Conservation (phyloP, 495 filamentous ascomycete species). For the Penicillium cosmopolitanum region DNA sequence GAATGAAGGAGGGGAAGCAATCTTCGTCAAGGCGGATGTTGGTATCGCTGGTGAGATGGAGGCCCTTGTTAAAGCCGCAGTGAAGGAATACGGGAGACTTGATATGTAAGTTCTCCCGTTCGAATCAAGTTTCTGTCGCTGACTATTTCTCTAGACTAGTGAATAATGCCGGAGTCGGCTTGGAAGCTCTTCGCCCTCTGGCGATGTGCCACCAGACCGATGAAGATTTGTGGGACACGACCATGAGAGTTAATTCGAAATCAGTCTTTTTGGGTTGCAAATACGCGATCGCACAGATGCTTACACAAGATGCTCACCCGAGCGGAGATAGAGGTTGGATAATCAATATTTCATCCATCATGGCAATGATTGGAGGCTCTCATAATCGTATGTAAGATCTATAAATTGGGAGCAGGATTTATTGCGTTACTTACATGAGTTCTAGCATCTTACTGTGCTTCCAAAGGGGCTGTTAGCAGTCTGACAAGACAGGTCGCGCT, state of each 20-base stretch:
- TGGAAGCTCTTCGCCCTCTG: slow-evolving; percentile 17
- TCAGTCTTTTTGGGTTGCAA: slow-evolving; percentile 54
- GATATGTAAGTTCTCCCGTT: slow-evolving; percentile 41
- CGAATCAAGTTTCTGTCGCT: background rate
- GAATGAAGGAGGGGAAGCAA: background rate
- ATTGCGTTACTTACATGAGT: background rate
- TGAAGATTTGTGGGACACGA: slow-evolving; percentile 43
- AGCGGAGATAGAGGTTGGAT: slow-evolving; percentile 57
- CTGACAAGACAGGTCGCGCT: slow-evolving; percentile 52
- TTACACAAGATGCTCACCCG: slow-evolving; percentile 45
- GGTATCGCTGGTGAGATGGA: slow-evolving; percentile 1
- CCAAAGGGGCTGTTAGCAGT: slow-evolving; percentile 52
- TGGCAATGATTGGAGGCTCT: slow-evolving; percentile 38
- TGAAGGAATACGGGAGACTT: slow-evolving; percentile 37
- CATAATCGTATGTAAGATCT: slow-evolving; percentile 10
- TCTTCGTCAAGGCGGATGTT: slow-evolving; percentile 5
- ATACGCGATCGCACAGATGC: slow-evolving; percentile 53
- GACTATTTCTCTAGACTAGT: slow-evolving; percentile 38
- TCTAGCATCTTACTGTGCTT: slow-evolving; percentile 49
- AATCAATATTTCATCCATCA: slow-evolving; percentile 51
- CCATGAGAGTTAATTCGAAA: slow-evolving; percentile 45
- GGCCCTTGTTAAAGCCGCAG: background rate
- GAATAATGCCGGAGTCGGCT: slow-evolving; percentile 54
- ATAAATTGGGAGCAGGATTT: background rate
- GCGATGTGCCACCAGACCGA: slow-evolving; percentile 36